Evolutionary conservation across 163 green algal genomes (phyloP), one percentile per base, ranked within the genome.

Genomic region (Volvox carteri): DNA sequence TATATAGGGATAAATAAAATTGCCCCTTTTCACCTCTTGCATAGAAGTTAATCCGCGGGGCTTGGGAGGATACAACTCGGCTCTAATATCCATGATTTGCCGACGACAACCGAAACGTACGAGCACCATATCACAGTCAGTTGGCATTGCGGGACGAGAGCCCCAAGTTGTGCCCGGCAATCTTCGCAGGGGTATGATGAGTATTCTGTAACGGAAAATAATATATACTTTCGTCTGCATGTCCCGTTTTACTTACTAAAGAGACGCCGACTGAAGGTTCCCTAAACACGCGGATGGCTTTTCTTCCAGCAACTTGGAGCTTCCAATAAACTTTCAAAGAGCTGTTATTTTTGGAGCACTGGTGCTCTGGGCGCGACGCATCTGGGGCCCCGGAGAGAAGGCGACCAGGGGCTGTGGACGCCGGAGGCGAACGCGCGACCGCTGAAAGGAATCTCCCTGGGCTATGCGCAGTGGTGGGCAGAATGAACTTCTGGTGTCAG

Each of bases 31-130:
- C n/a, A n/a, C n/a, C n/a, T n/a, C n/a, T n/a, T n/a, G n/a, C n/a
- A n/a, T n/a, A n/a, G n/a, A n/a, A n/a, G n/a, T n/a, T n/a, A n/a
- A n/a, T n/a, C n/a, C 2, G 8, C 7, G 28, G 28, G 54, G 54
- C 28, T 19, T 65, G 7, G 54, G 60, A 39, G 60, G n/a, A 72
- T 72, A 30, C 23, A 39, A 39, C 37, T 28, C 60, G 60, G 60
- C 25, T 72, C 60, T 72, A 28, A 72, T 72, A n/a, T n/a, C n/a
- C n/a, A n/a, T n/a, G n/a, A n/a, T 72, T 72, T 11, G 60, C 37
- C 25, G 60, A 65, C 28, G 54, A 19, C 28, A 65, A 65, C 54
- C 5, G 54, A 65, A 30, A 4, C 54, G 54, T 65, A 65, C 54
- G 28, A 7, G 28, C 28, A 23, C 54, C 54, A 65, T 65, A 65